Conservation (phyloP, 768 basidiomycete species). For the Pleurotus pulmonarius region DNA sequence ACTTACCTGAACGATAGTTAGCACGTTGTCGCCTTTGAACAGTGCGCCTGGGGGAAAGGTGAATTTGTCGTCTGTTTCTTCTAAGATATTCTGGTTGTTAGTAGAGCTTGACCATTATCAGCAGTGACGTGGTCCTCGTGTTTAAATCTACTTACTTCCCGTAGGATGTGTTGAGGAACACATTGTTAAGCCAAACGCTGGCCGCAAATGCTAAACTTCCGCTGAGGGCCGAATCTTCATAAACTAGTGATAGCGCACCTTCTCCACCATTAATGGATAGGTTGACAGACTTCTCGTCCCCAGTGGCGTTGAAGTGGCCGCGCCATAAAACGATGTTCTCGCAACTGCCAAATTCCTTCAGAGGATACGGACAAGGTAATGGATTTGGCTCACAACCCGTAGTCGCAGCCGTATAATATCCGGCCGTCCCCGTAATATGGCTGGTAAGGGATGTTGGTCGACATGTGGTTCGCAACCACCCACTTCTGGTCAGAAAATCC, state of each 20-base stretch:
- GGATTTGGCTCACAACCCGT: constrained; percentile 63
- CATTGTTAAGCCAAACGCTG: constrained; percentile 75
- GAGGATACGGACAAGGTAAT: neutral
- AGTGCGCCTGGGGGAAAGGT: constrained; percentile 53
- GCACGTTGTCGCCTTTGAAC: constrained; percentile 60
- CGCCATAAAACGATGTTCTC: constrained; percentile 82
- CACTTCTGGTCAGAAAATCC: constrained; percentile 62
- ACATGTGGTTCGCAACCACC: constrained; percentile 66
- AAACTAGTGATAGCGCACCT: constrained; percentile 34
- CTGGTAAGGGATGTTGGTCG: constrained; percentile 67
- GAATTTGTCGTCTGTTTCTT: constrained; percentile 68
- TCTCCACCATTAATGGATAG: constrained; percentile 79
- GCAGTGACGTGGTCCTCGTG: neutral
- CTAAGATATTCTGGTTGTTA: constrained; percentile 55
- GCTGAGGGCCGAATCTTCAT: neutral
- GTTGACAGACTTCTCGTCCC: constrained; percentile 59
- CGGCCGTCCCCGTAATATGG: constrained; percentile 73
- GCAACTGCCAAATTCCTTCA: constrained; percentile 44
- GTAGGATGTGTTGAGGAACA: constrained; percentile 68
- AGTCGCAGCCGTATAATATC: constrained; percentile 84
- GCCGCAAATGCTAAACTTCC: constrained; percentile 69
- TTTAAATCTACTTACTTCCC: constrained; percentile 52
- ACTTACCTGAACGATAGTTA: constrained; percentile 70
- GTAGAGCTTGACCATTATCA: constrained; percentile 44
- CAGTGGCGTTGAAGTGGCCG: constrained; percentile 70